phyloP scores from a whole-genome alignment of 2,329 filamentous ascomycete genomes.

The Fonsecaea erecta region DNA sequence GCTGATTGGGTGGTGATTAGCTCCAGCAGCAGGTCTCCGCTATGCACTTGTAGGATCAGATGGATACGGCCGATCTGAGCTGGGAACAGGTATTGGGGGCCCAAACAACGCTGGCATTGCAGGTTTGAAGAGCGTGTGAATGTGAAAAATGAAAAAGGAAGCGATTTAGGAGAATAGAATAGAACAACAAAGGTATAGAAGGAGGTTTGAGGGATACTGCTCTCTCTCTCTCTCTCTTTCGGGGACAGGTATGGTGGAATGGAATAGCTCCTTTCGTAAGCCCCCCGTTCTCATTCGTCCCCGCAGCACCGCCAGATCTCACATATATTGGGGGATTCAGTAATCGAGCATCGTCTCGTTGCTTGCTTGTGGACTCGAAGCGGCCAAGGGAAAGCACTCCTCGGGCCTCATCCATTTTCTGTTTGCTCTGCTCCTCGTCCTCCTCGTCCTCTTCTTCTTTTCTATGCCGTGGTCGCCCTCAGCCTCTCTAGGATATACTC shows the following conservation, averaged over 20 bases:
- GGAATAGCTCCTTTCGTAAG: neutral
- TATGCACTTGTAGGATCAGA: no score
- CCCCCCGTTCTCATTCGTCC: neutral
- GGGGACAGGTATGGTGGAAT: neutral
- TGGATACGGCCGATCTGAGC: no score
- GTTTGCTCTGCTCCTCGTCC: neutral
- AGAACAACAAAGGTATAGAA: neutral
- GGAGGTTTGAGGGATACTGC: neutral
- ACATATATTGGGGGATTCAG: neutral
- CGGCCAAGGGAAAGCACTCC: neutral
- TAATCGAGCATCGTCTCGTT: neutral
- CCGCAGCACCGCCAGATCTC: neutral
- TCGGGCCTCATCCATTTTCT: neutral
- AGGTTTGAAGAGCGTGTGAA: no score
- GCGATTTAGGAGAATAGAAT: no score
- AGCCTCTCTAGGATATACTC: slow-evolving; percentile 38
- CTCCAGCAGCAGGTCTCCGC: no score
- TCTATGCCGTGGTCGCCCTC: slow-evolving; percentile 32
- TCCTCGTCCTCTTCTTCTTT: no score
- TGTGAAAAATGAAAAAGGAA: no score
- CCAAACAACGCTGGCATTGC: no score
- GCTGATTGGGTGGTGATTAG: neutral
- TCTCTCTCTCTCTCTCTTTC: no score
- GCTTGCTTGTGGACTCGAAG: neutral
- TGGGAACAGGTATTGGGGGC: no score